Evolutionary conservation across 108 stramenopile species (phyloP), one percentile per base, ranked within the genome.

Genomic region (Epithemia pelagica): DNA sequence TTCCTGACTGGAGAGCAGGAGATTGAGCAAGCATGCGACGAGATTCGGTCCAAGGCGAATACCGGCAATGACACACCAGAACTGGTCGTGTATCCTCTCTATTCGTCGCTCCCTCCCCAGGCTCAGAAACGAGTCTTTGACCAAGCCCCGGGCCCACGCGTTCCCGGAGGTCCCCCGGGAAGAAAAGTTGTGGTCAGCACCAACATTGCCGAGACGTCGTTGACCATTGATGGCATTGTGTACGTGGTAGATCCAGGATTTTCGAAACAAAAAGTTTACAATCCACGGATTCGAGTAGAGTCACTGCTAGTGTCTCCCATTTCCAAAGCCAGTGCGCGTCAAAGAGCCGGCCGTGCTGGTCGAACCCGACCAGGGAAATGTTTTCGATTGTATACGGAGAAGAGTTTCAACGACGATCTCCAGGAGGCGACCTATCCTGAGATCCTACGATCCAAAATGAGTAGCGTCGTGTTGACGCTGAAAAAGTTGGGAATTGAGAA

Each of bases 231-330:
- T 79, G 99, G 99, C 30, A 96, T 99, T 52, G 98, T 99, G 5
- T 99, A 98, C 72, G 99, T 99, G 32, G 96, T 99, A 27, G 99
- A 99, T 75, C 97, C 99, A 15, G 98, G 99, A 28, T 99, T 99
- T 63, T 90, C 86, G 52, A 99, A 99, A 78, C 99, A 99, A 81
- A 99, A 99, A 83, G 96, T 99, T 10, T 99, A 97, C 89, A 99
- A 99, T 76, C 99, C 99, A 7, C 82, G 98, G 18, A 94, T 97
- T 46, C 93, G 99, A 7, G 98, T 99, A 21, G 99, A 99, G 70
- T 95, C 94, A 5, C 82, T 99, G 52, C 79, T 99, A 68, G 98
- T 99, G 0, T 92, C 93, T 31, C 99, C 99, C 31, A 99, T 99
- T 58, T 97, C 96, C 18, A 78, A 91, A 33, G 99, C 99, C 22